Evolutionary conservation across 140 eudicot genomes (phyloP), one percentile per base, ranked within the genome.

Genomic region (Oenanthe javanica): DNA sequence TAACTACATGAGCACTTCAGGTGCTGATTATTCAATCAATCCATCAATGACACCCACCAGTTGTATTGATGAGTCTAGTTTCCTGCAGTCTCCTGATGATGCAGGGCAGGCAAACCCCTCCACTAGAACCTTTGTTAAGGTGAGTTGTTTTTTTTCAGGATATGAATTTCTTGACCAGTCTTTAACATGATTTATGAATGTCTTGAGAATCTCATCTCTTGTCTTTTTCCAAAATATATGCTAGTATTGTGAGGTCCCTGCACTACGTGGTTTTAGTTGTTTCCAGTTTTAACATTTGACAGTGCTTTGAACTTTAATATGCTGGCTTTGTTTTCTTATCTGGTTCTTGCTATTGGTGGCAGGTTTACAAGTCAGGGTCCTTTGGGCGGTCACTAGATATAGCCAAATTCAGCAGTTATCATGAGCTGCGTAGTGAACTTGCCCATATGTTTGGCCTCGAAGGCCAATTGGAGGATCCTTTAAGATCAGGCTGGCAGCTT

Each of bases 401-500:
- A 79, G 94, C 85, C 81, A 92, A 93, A 81, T 91, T 93, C 77
- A 93, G 96, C 93, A 91, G 98, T 86, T 96, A 96, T 72, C 86
- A 89, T 55, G 99, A 96, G 92, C 89, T 96, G 84, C 90, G 98
- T 27, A 81, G 92, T 84, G 96, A 88, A 87, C 91, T 96, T 77
- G 99, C 93, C 74, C 93, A 86, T 73, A 88, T 93, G 97, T 96
- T 96, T 81, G 97, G 99, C 80, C 93, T 96, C 46, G 98, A 91
- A 85, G 97, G 96, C 82, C 89, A 93, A 78, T 85, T 95, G 87
- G 98, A 95, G 77, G 98, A 93, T 85, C 97, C 99, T 46, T 66
- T 88, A 89, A 96, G 99, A 96, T 96, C 99, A 96, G 99, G 98
- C 99, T 96, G 99, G 99, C 98, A 96, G 99, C 99, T 96, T 96